Percentiles rank a stretch among this genome's conserved stretches.
These are phyloP conservation scores for Cercophora newfieldiana DNA, from an alignment of 495 filamentous ascomycete species.

Conservation along the genomic window DNA sequence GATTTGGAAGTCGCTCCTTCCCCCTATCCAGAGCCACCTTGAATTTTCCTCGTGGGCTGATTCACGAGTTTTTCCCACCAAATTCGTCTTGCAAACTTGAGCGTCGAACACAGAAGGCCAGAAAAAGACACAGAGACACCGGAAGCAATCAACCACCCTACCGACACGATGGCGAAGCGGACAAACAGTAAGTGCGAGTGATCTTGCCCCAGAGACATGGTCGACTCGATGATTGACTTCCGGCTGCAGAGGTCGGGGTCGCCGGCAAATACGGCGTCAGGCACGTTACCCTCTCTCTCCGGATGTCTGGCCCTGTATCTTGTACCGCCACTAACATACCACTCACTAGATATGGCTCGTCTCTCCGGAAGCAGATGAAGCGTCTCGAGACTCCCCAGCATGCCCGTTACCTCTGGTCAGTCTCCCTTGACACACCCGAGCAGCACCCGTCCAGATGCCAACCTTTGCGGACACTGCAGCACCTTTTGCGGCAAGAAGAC, in stretches of 20 bases:
- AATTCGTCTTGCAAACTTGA: neutral
- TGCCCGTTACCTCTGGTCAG: constrained; percentile 70
- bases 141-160: neutral
- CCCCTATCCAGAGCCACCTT: neutral
- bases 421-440: neutral
- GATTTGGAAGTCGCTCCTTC: neutral
- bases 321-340: neutral
- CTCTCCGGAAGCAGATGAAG: constrained; percentile 96
- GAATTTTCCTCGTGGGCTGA: neutral
- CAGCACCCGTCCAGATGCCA: too few relatives aligned
- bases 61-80: neutral
- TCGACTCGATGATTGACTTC: too few relatives aligned
- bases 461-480: too few relatives aligned
- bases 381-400: constrained; percentile 95
- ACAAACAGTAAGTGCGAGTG: constrained; percentile 6
- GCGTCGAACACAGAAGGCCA: too few relatives aligned
- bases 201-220: too few relatives aligned
- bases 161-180: neutral
- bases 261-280: constrained; percentile 23
- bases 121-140: neutral
- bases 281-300: neutral
- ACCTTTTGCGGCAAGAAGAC: constrained; percentile 86
- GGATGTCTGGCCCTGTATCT: neutral
- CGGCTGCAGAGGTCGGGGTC: constrained; percentile 22
- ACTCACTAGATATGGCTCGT: constrained; percentile 81